Evolutionary conservation across 139 green algal species (phyloP).

Genomic region (Coccomyxa sp.): DNA sequence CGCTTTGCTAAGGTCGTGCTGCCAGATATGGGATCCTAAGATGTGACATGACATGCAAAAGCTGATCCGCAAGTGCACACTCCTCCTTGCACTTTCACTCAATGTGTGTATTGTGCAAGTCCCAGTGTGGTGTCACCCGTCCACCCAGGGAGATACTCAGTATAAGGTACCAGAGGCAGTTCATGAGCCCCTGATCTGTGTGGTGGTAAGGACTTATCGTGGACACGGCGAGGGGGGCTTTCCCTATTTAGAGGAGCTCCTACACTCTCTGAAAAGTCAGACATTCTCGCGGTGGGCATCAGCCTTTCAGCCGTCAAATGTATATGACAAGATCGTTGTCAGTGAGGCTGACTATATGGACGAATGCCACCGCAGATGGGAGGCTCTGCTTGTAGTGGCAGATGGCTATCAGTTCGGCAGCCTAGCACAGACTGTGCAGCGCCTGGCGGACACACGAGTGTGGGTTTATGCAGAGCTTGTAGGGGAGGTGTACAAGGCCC

Average conservation of each 20-base stretch:
- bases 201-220: too few relatives aligned
- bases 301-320: not conserved
- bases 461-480: constrained; percentile 77
- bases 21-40: too few relatives aligned
- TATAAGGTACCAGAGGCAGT: too few relatives aligned
- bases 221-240: not conserved
- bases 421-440: constrained; percentile 54
- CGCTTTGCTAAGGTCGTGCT: too few relatives aligned
- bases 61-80: too few relatives aligned
- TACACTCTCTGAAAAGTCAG: not conserved
- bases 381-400: constrained; percentile 65
- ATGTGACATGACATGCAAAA: too few relatives aligned
- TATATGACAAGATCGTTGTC: not conserved
- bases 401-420: constrained; percentile 66
- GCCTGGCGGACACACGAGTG: constrained; percentile 52
- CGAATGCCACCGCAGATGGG: constrained; percentile 47
- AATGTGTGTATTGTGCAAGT: too few relatives aligned
- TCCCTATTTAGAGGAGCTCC: not conserved
- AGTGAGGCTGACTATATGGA: not conserved
- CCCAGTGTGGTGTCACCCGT: too few relatives aligned
- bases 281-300: not conserved
- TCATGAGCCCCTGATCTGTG: too few relatives aligned
- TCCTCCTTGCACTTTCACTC: too few relatives aligned
- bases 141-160: too few relatives aligned
- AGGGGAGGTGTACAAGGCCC: constrained; percentile 43